Evolutionary conservation across 2,329 filamentous ascomycete genomes (phyloP).

Genomic region (Metarhizium brunneum): DNA sequence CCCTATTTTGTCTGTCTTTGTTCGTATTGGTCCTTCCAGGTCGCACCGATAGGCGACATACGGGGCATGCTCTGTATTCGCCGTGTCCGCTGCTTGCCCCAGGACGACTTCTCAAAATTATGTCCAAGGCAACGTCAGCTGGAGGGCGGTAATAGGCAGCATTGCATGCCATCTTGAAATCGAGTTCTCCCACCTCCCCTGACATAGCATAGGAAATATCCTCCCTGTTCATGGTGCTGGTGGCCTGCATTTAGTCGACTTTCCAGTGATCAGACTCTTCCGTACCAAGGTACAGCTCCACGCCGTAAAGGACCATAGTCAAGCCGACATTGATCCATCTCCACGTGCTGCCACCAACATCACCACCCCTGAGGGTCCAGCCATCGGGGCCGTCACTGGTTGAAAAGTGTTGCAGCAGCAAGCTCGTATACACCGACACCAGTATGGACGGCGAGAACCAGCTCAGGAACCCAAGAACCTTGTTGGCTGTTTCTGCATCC

Average conservation of each 20-base stretch:
- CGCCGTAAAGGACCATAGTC: conserved; percentile 81
- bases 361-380: conserved; percentile 80
- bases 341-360: conserved; percentile 75
- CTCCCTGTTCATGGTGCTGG: not conserved
- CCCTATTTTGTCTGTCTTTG: not conserved
- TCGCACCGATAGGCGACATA: not conserved
- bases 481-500: conserved; percentile 73
- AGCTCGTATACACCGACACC: conserved; percentile 91
- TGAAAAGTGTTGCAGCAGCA: conserved; percentile 92
- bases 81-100: not conserved
- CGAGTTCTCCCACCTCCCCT: not conserved
- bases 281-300: conserved; percentile 81
- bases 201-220: not conserved
- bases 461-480: conserved; percentile 71
- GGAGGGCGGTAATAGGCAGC: not conserved
- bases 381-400: conserved; percentile 60
- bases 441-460: conserved; percentile 94
- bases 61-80: not conserved
- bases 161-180: not conserved
- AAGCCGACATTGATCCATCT: conserved; percentile 86
- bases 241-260: conserved; percentile 57
- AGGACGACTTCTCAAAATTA: not conserved
- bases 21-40: not conserved
- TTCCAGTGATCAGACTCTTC: conserved; percentile 93
- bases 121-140: not conserved